Evolutionary conservation across 139 green algal genomes (phyloP).

Genomic region (Coccomyxa sp.): DNA sequence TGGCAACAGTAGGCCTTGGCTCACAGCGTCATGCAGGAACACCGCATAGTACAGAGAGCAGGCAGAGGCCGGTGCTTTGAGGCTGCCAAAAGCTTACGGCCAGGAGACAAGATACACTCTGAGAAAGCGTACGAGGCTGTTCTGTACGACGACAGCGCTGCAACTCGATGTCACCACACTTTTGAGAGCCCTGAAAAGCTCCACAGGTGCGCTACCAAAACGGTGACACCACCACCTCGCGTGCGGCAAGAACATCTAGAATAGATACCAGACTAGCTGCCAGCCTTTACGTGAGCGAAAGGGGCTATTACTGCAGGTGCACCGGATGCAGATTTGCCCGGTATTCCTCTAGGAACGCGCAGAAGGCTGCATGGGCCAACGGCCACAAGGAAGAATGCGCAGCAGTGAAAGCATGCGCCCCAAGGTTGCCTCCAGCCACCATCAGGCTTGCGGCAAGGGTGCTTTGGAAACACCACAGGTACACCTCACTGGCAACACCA

Average conservation of each 20-base stretch:
- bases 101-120: neutral
- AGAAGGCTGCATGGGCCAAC: constrained; percentile 47
- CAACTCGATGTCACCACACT: neutral
- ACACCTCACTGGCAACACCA: neutral
- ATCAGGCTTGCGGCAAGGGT: constrained; percentile 49
- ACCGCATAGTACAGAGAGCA: too few relatives aligned
- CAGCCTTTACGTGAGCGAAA: neutral
- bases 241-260: too few relatives aligned
- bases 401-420: constrained; percentile 35
- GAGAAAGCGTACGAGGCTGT: neutral
- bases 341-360: constrained; percentile 50
- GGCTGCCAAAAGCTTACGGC: neutral
- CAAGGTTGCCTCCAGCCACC: constrained; percentile 48
- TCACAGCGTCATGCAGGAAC: too few relatives aligned
- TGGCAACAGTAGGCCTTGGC: too few relatives aligned
- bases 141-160: neutral
- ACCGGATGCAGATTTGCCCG: constrained; percentile 38
- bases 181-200: neutral
- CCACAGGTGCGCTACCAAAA: neutral
- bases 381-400: constrained; percentile 58
- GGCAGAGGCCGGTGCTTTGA: neutral
- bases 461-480: constrained; percentile 39
- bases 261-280: neutral
- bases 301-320: neutral
- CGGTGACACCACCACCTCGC: neutral